A percentile compares a stretch with the other conserved stretches of the same genome.
phyloP scores from a whole-genome alignment of 805 yeast species.

The Grigorovia transvaalensis region DNA sequence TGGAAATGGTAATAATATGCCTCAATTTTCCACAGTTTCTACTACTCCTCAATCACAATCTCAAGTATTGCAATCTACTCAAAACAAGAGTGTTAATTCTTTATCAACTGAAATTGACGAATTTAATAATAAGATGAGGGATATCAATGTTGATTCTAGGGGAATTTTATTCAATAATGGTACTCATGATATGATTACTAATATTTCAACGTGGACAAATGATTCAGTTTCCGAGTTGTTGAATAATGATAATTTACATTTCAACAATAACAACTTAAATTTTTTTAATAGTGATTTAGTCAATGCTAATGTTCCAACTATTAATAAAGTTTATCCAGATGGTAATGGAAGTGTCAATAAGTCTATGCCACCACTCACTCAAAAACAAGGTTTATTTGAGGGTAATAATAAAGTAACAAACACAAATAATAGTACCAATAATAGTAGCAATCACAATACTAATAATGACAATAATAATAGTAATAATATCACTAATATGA shows the following conservation, averaged over 20 bases:
- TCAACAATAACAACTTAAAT: background rate
- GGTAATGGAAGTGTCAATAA: background rate
- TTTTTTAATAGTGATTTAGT: background rate
- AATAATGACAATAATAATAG: background rate
- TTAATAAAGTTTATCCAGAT: background rate
- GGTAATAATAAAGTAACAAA: background rate
- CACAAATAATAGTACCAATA: background rate
- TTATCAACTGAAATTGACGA: background rate
- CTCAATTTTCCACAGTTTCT: background rate
- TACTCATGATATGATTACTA: constrained; percentile 50
- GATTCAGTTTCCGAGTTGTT: constrained; percentile 18
- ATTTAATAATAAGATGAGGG: background rate
- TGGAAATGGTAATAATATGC: background rate
- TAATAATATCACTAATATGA: constrained; percentile 2
- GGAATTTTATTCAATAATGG: constrained; percentile 28
- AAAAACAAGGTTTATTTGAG: background rate
- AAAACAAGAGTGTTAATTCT: background rate
- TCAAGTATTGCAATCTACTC: background rate
- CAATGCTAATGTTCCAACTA: background rate
- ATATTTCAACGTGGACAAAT: constrained; percentile 49
- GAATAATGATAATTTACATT: background rate
- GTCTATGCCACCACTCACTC: background rate
- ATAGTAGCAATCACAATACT: background rate
- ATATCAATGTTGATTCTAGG: constrained; percentile 3
- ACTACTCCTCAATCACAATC: background rate